Base-by-base conservation (phyloP, 345 rosid species). In the Gossypium rotundifolium region DNA sequence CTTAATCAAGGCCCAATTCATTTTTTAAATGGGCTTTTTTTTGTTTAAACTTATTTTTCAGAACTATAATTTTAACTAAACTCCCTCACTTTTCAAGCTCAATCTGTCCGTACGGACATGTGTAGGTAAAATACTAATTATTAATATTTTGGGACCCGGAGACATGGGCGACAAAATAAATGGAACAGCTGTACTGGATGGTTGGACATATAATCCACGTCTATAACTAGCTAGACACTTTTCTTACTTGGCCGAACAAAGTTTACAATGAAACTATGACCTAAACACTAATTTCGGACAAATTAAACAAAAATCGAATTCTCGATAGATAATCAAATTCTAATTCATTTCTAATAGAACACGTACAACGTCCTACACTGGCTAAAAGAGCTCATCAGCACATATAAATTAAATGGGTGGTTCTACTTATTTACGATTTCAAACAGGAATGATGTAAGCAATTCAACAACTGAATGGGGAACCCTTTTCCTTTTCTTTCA, bases 1-100 rank as follows among this genome's bases (percentile, higher is more conserved):
- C 38, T 33, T 33, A 33, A 33, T 1, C 0, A 0, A 33, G 38
- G 5, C 38, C 6, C 1, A 0, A 33, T 0, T 0, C 0, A 33
- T 33, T 33, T 33, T 33, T 1, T 3, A 33, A 33, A 0, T 0
- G 0, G 6, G 38, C 0, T 1, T 29, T 33, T 33, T 33, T 33
- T 33, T 33, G 1, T 33, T 33, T 33, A 4, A 33, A 0, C 6
- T 33, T 0, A 4, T 33, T 33, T 33, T 33, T 33, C 6, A 33
- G 6, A 29, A 29, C 0, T 29, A 29, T 29, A 0, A 3, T 33
- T 33, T 33, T 4, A 33, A 0, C 0, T 1, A 33, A 33, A 33
- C 0, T 0, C 1, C 4, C 38, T 33, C 1, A 4, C 6, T 33
- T 33, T 33, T 0, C 0, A 33, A 33, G 6, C 38, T 29, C 1